Evolutionary conservation across 2,329 filamentous ascomycete genomes (phyloP), one percentile per base, ranked within the genome.

Genomic region (Ceratocystis cacaofunesta): DNA sequence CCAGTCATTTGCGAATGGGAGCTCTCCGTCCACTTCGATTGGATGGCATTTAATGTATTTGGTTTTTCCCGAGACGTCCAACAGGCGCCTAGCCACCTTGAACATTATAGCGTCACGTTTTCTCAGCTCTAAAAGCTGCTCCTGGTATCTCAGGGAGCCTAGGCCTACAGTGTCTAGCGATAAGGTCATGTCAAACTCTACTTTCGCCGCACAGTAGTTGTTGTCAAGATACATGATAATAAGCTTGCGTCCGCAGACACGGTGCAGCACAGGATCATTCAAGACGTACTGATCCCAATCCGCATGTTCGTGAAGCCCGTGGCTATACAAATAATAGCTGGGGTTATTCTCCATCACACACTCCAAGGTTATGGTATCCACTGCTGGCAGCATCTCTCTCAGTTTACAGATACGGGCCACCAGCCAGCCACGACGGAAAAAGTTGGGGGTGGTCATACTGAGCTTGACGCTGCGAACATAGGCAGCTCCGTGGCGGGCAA

Each of bases 241-340:
- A 12, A 66, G 36, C n/a, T 7, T 17, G 4, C 12, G 10, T 30
- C 52, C 52, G 15, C 22, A 65, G 22, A 55, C 25, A 36, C 36
- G 46, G 1, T 36, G 62, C 15, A 67, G 8, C 25, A 41, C 15
- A 2, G 65, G 65, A 28, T 67, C 62, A 7, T 46, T 32, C 32
- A 67, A 46, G 69, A 65, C 5, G 77, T 70, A n/a, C 74, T 71
- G 55, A 77, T 57, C 28, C 52, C 71, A n/a, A 2, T 44, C 32
- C 4, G 17, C 28, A 15, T 15, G 32, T 36, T 28, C 15, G 25
- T 19, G 28, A 61, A 55, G 60, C 48, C 22, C 48, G 1, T 25
- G 7, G 48, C 22, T 5, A n/a, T 22, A 25, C n/a, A 52, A 19
- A 8, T 8, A 12, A 7, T n/a, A n/a, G 10, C 5, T 10, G 17